Conservation (phyloP, 208 protist species). For the Kentomonas sorsogonicus region DNA sequence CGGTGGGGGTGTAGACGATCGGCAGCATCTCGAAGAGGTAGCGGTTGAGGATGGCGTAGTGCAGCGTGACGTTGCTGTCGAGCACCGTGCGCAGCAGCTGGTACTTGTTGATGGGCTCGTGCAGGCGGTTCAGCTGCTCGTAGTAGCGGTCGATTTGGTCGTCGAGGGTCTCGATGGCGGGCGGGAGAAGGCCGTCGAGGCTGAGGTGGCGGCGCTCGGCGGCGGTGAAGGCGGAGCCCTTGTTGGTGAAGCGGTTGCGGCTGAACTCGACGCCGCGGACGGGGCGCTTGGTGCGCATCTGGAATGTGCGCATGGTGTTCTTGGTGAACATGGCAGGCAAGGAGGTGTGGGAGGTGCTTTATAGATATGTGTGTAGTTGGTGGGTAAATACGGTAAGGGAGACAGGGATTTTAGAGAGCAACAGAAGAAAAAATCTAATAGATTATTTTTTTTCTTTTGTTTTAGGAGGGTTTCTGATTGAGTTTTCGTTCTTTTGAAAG, state of each 20-base stretch:
- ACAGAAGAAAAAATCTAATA: neutral
- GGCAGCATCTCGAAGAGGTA: slow-evolving; percentile 71
- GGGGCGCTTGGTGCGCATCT: slow-evolving; percentile 27
- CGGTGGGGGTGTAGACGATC: slow-evolving; percentile 87
- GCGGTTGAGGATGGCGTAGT: slow-evolving; percentile 62
- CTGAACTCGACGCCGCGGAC: slow-evolving; percentile 58
- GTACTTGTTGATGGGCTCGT: slow-evolving; percentile 79
- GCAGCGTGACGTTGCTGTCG: slow-evolving; percentile 66
- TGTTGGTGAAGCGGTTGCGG: slow-evolving; percentile 67
- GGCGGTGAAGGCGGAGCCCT: slow-evolving; percentile 61
- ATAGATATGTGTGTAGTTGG: too few species aligned
- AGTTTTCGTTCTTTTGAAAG: neutral
- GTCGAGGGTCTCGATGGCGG: slow-evolving; percentile 58
- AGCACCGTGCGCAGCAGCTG: slow-evolving; percentile 54
- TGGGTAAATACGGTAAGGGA: too few species aligned
- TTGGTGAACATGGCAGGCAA: too few species aligned
- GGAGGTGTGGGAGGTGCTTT: too few species aligned
- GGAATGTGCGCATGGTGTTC: too few species aligned
- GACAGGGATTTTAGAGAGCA: too few species aligned
- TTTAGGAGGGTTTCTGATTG: slow-evolving; percentile 5
- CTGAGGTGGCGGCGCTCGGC: slow-evolving; percentile 50
- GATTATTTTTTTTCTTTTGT: neutral
- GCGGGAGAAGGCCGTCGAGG: slow-evolving; percentile 55
- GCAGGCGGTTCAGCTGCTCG: slow-evolving; percentile 48
- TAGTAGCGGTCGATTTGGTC: slow-evolving; percentile 61